These are phyloP conservation scores for Brassica hybrid DNA, from an alignment of 441 rosid species.

Conservation along the genomic window DNA sequence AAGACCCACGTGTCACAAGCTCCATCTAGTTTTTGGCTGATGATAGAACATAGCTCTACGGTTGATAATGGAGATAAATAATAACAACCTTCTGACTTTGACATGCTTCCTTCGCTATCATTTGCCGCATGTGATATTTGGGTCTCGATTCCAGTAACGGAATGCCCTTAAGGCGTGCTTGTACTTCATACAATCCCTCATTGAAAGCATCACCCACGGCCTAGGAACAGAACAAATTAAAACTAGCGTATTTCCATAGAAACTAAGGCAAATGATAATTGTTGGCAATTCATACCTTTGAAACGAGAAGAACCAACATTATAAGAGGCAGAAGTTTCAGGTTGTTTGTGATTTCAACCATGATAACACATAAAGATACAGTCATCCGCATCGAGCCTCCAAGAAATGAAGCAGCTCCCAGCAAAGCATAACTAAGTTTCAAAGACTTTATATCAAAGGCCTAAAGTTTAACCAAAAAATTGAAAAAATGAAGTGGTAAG, in stretches of 20 bases:
- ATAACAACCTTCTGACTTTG: conserved; percentile 85
- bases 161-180: conserved; percentile 84
- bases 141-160: conserved; percentile 95
- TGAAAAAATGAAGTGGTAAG: conserved; percentile 2
- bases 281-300: conserved; percentile 69
- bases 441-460: too few relatives aligned
- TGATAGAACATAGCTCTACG: conserved; percentile 4
- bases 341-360: conserved; percentile 98
- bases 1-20: conserved; percentile 12
- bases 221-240: conserved; percentile 48
- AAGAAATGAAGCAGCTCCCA: conserved; percentile 99
- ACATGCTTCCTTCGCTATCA: conserved; percentile 89
- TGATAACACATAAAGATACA: conserved; percentile 93
- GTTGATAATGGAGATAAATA: conserved; percentile 5
- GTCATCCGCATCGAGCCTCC: conserved; percentile 99
- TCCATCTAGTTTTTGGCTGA: conserved; percentile 17
- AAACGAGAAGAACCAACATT: conserved; percentile 98
- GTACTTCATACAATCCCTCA: conserved; percentile 97
- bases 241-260: conserved; percentile 14
- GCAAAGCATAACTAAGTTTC: conserved; percentile 78
- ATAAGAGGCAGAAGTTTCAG: conserved; percentile 93
- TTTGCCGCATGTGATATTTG: conserved; percentile 79
- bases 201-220: conserved; percentile 99
- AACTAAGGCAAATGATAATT: conserved; percentile 26
- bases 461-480: neutral